Evolutionary conservation across 2,329 filamentous ascomycete genomes (phyloP).

Genomic region (Hymenoscyphus fructigenus): DNA sequence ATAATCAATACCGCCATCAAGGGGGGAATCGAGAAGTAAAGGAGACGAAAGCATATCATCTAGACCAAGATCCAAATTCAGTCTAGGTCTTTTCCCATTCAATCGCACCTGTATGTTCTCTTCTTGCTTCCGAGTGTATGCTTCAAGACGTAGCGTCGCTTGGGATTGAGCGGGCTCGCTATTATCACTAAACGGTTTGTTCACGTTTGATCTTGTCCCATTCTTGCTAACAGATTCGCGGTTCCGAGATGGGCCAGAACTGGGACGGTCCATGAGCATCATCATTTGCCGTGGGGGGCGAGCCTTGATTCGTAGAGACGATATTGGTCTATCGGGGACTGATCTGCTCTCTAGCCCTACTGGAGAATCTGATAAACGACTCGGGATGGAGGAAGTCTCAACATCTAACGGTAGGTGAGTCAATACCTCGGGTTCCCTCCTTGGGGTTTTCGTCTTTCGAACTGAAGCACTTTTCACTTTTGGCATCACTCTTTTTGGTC

Average conservation of each 20-base stretch:
- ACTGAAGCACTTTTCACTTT: neutral
- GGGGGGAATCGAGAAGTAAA: conserved; percentile 9
- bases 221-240: conserved; percentile 6
- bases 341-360: neutral
- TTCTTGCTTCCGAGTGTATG: conserved; percentile 22
- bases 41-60: conserved; percentile 12
- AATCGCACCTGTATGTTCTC: conserved; percentile 21
- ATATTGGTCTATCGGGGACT: conserved; percentile 15
- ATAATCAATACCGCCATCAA: conserved; percentile 24
- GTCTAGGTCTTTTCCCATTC: conserved; percentile 12
- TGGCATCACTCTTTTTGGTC: neutral
- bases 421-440: neutral
- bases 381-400: neutral
- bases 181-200: neutral
- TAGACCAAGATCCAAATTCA: conserved; percentile 11
- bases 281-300: conserved; percentile 33
- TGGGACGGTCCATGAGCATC: conserved; percentile 32
- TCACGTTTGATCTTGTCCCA: neutral
- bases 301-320: conserved; percentile 33
- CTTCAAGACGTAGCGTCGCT: conserved; percentile 22
- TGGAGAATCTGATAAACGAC: neutral
- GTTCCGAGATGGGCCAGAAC: conserved; percentile 14
- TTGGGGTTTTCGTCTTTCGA: neutral
- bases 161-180: conserved; percentile 22
- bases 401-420: neutral